Percentiles rank a stretch among this genome's conserved stretches.
phyloP scores from a whole-genome alignment of 202 grass and related monocot species.

The Cymbopogon flexuosus region DNA sequence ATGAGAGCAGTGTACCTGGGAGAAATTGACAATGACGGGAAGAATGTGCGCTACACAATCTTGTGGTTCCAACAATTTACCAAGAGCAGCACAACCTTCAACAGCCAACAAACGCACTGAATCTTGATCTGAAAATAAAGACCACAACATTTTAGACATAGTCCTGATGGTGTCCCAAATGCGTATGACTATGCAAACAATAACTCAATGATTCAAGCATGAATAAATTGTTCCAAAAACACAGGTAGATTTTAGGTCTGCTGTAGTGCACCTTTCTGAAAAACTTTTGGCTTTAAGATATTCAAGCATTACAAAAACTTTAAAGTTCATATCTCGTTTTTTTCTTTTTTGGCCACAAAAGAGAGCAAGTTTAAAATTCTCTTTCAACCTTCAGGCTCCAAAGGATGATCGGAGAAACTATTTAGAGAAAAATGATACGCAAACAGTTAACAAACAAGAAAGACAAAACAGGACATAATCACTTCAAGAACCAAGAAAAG shows the following conservation, averaged over 20 bases:
- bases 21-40: conserved; percentile 73
- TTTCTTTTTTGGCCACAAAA: background rate
- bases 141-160: background rate
- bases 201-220: background rate
- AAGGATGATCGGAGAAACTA: background rate
- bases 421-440: background rate
- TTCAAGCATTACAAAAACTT: background rate
- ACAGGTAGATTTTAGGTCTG: background rate
- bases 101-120: conserved; percentile 71
- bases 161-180: background rate
- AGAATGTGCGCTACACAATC: conserved; percentile 76
- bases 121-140: conserved; percentile 53
- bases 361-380: background rate
- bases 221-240: background rate
- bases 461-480: background rate
- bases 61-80: conserved; percentile 67
- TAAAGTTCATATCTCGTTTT: background rate
- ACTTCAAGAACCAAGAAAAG: background rate
- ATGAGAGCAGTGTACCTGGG: conserved; percentile 37
- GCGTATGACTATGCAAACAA: background rate
- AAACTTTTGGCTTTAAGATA: background rate
- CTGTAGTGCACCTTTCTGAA: background rate
- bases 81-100: conserved; percentile 75
- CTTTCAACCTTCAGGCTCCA: background rate
- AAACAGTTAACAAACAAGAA: background rate